Base-by-base conservation (phyloP, 1,139 yeast genomes). In the Candida glucosophila region DNA sequence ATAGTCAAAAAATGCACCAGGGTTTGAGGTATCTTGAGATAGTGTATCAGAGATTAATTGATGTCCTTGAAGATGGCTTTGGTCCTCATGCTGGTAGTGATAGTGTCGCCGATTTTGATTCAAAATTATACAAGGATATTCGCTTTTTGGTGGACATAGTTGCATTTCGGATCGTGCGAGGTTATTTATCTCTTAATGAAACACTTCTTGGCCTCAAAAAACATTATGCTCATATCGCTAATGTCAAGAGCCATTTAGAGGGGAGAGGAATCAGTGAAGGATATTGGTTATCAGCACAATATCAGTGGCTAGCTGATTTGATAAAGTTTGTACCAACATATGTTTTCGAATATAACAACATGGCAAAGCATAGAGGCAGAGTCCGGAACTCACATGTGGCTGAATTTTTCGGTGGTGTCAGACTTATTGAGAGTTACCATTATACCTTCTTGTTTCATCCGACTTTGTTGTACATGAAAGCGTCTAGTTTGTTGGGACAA, bases 81-180 rank as follows among this genome's bases (percentile, higher is more conserved):
- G n/a, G n/a, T n/a, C n/a, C n/a, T n/a, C n/a, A n/a, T n/a, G n/a
- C n/a, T n/a, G 3, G 35, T 50, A 3, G 44, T n/a, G n/a, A n/a
- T n/a, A n/a, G n/a, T n/a, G n/a, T n/a, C n/a, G n/a, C 54, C 0
- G 34, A 31, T 2, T 65, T 57, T 30, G 69, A 64, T 31, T 22
- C 35, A 6, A 33, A 35, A 9, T 30, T 61, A 4, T 54, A 51
- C 25, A 21, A 12, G 25, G 21, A 12, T 1, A 41, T 66, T 6
- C 47, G 83, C 22, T 43, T 44, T 9, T 49, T 78, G 23, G 47
- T 79, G 7, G 94, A 83, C 44, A 45, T 69, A 3, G 44, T 72
- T 6, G 78, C 80, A 0, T 61, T 77, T 30, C 81, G 77, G 37
- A 73, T 80, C 9, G 71, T 73, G 4, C 62, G 81, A 34, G 60